Evolutionary conservation across 495 filamentous ascomycete genomes (phyloP).

Genomic region (Trichoderma asperelloides): DNA sequence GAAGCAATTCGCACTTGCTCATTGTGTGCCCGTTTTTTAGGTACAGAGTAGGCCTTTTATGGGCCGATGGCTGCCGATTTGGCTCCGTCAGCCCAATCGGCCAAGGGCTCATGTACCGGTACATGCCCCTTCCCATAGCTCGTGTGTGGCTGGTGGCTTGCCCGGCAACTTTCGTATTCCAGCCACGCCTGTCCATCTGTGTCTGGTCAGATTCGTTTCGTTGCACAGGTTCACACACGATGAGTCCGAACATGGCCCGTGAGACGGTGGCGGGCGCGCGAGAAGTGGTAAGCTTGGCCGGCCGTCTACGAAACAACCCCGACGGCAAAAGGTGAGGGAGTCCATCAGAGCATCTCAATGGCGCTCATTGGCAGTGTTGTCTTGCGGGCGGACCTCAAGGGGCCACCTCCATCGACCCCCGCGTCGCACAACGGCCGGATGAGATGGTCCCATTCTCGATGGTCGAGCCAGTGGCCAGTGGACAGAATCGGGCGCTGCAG

Average conservation of each 20-base stretch:
- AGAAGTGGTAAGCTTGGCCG: neutral
- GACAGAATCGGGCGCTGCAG: neutral
- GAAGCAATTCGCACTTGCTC: neutral
- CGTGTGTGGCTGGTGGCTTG: neutral
- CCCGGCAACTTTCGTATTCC: neutral
- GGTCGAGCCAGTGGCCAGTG: neutral
- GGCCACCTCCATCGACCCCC: neutral
- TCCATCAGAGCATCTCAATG: neutral
- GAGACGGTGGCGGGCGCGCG: neutral
- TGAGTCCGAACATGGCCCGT: neutral
- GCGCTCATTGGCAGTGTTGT: neutral
- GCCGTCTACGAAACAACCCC: neutral
- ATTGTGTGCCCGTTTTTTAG: neutral
- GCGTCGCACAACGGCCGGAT: neutral
- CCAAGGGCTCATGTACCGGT: neutral
- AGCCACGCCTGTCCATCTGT: neutral
- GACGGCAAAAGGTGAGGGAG: neutral
- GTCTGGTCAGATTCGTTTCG: neutral
- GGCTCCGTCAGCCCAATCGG: neutral
- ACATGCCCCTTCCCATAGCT: neutral
- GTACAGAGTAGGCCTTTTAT: neutral
- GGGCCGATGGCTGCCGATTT: neutral
- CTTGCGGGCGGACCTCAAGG: neutral
- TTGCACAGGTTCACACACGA: neutral
- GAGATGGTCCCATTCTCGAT: neutral